phyloP scores from a whole-genome alignment of 164 flowering plant species.

The Liquidambar formosana region DNA sequence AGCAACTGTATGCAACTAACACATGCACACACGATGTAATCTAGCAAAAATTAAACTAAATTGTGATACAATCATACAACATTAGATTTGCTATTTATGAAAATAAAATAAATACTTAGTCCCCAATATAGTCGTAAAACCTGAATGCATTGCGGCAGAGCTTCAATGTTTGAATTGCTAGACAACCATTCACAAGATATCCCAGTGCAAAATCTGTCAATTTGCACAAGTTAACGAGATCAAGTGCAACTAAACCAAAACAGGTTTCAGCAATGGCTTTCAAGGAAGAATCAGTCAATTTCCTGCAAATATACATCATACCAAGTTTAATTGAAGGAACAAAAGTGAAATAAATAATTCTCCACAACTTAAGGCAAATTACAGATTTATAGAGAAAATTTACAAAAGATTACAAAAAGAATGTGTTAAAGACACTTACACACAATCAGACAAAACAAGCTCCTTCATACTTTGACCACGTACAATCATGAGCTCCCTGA shows the following conservation, averaged over 20 bases:
- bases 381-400: neutral
- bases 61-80: neutral
- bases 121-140: slow-evolving; percentile 25
- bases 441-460: slow-evolving; percentile 65
- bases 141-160: slow-evolving; percentile 74
- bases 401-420: neutral
- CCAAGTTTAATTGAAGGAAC: neutral
- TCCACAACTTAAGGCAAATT: neutral
- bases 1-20: too few species aligned
- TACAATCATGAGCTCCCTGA: slow-evolving; percentile 35
- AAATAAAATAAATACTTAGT: neutral
- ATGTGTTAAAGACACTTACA: slow-evolving; percentile 38
- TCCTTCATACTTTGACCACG: slow-evolving; percentile 64
- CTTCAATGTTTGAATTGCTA: slow-evolving; percentile 44
- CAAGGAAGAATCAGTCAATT: slow-evolving; percentile 72
- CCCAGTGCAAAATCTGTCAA: slow-evolving; percentile 71
- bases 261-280: slow-evolving; percentile 60
- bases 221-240: slow-evolving; percentile 54
- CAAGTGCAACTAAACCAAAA: slow-evolving; percentile 52
- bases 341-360: neutral
- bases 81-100: neutral
- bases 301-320: slow-evolving; percentile 44
- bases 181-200: slow-evolving; percentile 77
- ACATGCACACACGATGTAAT: too few species aligned
- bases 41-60: too few species aligned